Evolutionary conservation across 2,329 filamentous ascomycete species (phyloP), one percentile per base, ranked within the genome.

Genomic region (Talaromyces sp.): DNA sequence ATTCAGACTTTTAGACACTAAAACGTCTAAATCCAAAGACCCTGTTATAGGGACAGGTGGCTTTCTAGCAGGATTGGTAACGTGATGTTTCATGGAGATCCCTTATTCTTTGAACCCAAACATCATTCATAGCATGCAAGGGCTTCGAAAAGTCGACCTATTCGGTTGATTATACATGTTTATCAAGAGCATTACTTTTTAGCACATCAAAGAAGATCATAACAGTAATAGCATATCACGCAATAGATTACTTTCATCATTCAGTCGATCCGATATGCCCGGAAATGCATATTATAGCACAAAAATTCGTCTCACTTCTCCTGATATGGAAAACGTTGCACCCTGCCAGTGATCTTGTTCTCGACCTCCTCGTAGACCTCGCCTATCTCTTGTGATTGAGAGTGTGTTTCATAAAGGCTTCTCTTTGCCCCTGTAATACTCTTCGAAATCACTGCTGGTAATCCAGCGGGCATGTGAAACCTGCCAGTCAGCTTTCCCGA

Each of bases 301-400:
- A 35, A 22, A 37, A 4, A 16, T 56, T 31, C 47, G 27, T 11
- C 27, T 56, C 19, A 47, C 13, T 33, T 62, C 13, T 62, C 59
- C 8, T 35, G 11, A 24, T 66, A 66, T 48, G 47, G 45, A 16
- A 66, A 8, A 22, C 60, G 64, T 27, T 63, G 54, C 24, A 60
- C 57, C 31, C 60, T 66, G 13, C 64, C 64, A 24, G 64, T 65
- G 43, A 67, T 37, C 5, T 54, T 56, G 48, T 48, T 22, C 59
- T 66, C 59, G 22, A 65, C 52, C 58, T 66, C 50, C 54, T 67
- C 59, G 57, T 62, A 43, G 10, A 64, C 39, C 52, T 66, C 56
- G 33, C 63, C 63, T 31, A 60, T 35, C 39, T 65, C 62, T 7
- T 50, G 39, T 11, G 63, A 62, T 47, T 65, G 58, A 9, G 37